These are phyloP conservation scores for Aspergillus aculeatinus DNA, from an alignment of 2,329 filamentous ascomycete species.

Conservation along the genomic window DNA sequence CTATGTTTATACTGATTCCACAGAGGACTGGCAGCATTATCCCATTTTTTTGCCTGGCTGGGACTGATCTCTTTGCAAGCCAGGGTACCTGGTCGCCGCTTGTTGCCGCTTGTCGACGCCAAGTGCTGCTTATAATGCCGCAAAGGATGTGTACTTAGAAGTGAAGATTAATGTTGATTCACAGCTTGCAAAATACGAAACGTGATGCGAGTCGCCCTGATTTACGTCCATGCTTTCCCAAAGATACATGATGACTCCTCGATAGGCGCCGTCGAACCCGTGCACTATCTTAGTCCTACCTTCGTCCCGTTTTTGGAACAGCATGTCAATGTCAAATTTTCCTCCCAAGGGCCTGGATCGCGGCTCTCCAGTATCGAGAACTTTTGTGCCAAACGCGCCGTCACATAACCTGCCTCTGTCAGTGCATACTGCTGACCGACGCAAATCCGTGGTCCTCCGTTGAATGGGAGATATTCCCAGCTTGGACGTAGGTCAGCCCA, in stretches of 20 bases:
- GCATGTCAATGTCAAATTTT: slow-evolving; percentile 24
- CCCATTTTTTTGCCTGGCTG: neutral
- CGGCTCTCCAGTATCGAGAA: slow-evolving; percentile 32
- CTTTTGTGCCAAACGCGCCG: slow-evolving; percentile 34
- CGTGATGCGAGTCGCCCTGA: neutral
- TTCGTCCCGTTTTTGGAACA: slow-evolving; percentile 25
- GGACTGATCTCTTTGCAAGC: neutral
- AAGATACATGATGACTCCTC: neutral
- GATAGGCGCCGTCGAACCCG: neutral
- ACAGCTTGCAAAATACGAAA: neutral
- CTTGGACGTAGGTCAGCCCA: slow-evolving; percentile 39
- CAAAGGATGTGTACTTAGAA: neutral
- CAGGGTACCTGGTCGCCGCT: neutral
- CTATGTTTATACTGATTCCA: neutral
- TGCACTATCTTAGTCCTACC: slow-evolving; percentile 11
- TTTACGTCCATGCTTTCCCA: neutral
- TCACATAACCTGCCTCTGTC: slow-evolving; percentile 37
- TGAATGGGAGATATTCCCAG: slow-evolving; percentile 38
- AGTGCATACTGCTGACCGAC: slow-evolving; percentile 39
- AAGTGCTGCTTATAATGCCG: neutral
- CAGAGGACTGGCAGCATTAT: neutral
- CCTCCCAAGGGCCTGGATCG: slow-evolving; percentile 29
- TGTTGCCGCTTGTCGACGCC: neutral
- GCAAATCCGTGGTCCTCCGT: slow-evolving; percentile 33
- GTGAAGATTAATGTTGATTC: neutral